Base-by-base conservation (phyloP, 2,329 filamentous ascomycete species). In the Ophiostoma piceae region DNA sequence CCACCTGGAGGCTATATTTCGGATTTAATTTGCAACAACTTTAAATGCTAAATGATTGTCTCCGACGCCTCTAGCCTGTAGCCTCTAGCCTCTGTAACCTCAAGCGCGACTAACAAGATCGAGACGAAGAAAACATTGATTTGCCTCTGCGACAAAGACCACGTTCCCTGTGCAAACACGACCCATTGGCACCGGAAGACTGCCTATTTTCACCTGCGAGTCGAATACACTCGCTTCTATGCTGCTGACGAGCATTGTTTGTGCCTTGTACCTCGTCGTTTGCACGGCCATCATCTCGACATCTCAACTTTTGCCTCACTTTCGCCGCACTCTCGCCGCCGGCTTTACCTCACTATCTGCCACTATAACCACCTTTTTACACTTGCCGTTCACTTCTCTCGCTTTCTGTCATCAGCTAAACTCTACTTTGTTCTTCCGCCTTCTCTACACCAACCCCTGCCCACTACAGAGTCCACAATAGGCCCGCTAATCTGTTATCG, bases 161-260 rank as follows among this genome's bases (percentile, higher is more conserved):
- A 70, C 69, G 67, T 43, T 68, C 47, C 67, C 47, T 62, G 39
- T 9, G 19, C n/a, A 47, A 12, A n/a, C 47, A 68, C 39, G 32
- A 68, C 29, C 54, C 37, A 68, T 70, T 68, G 69, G 41, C 32
- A 70, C 54, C 9, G 51, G 43, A 26, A n/a, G 60, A 32, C 37
- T 43, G 47, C 37, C 19, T 19, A 37, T 39, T 26, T 43, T 35
- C 22, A 39, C 29, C 4, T 14, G 4, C 4, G 12, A 14, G 11
- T 57, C 22, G 22, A 32, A 29, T 16, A 3, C 26, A 32, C 14
- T 57, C 51, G 6, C 11, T 57, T 57, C 4, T 62, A 62, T 26
- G 3, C 8, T 16, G 12, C 26, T 62, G 22, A 8, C 57, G 2
- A 32, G 57, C 57, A 22, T 57, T 12, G n/a, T 62, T 62, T 32